Percentiles rank a stretch among this genome's conserved stretches.
These are phyloP conservation scores for Sporisorium iseilematis-ciliati DNA, from an alignment of 1,284 basidiomycete species.

Conservation along the genomic window DNA sequence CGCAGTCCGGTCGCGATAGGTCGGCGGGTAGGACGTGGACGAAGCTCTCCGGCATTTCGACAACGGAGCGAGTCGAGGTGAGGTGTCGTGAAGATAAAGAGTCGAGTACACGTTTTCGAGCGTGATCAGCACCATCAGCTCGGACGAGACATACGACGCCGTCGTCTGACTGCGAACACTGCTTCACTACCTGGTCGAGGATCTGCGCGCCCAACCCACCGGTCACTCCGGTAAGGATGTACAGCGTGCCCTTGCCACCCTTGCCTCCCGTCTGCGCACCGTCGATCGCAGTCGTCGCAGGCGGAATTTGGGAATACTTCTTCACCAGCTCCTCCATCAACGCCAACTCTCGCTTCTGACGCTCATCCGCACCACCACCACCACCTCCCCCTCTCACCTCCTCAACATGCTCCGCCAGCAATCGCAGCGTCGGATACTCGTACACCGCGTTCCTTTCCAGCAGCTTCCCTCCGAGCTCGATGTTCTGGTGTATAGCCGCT, in stretches of 20 bases:
- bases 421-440: conserved; percentile 37
- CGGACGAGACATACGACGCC: conserved; percentile 75
- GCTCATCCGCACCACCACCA: conserved; percentile 31
- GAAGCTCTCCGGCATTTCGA: conserved; percentile 15
- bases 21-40: conserved; percentile 44
- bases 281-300: neutral
- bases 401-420: conserved; percentile 52
- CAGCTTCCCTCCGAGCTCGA: conserved; percentile 22
- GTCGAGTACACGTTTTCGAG: conserved; percentile 69
- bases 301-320: conserved; percentile 53
- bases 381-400: conserved; percentile 24
- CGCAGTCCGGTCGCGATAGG: conserved; percentile 27
- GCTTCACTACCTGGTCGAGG: conserved; percentile 72
- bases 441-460: conserved; percentile 52
- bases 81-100: conserved; percentile 64
- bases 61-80: conserved; percentile 46
- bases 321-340: conserved; percentile 65
- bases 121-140: conserved; percentile 71
- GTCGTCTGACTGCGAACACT: conserved; percentile 53
- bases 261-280: conserved; percentile 12
- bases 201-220: conserved; percentile 77
- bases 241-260: conserved; percentile 26
- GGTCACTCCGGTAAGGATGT: conserved; percentile 75
- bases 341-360: conserved; percentile 21
- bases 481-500: conserved; percentile 44